Conservation (phyloP, 495 filamentous ascomycete genomes). For the Penicillium silybi region DNA sequence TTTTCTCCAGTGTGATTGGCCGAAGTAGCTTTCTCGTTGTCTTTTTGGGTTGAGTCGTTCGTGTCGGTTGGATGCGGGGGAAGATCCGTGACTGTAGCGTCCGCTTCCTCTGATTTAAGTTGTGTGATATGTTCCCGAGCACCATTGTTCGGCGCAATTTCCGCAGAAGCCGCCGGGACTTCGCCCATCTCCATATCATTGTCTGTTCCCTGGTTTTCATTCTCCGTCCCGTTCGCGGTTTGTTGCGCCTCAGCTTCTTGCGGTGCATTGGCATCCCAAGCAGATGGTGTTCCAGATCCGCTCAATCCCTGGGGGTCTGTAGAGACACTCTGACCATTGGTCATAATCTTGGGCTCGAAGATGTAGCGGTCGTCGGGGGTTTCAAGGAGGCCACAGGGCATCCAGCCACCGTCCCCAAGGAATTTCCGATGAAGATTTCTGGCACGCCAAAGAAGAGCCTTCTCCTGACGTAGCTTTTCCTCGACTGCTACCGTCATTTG, state of each 20-base stretch:
- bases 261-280: not conserved
- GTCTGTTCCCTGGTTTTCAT: constrained; percentile 1
- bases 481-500: constrained; percentile 67
- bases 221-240: constrained; percentile 7
- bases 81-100: constrained; percentile 36
- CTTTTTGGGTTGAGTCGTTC: constrained; percentile 1
- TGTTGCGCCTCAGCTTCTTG: constrained; percentile 5
- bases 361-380: constrained; percentile 35
- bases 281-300: constrained; percentile 5
- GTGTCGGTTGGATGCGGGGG: constrained; percentile 29
- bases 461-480: constrained; percentile 73
- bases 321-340: constrained; percentile 15
- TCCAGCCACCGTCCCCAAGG: constrained; percentile 76
- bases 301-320: constrained; percentile 17
- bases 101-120: constrained; percentile 40
- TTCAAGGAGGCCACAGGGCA: constrained; percentile 58
- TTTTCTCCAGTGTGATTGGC: constrained; percentile 11
- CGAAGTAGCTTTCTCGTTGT: not conserved
- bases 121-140: constrained; percentile 15
- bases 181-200: constrained; percentile 49
- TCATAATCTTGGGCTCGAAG: constrained; percentile 31
- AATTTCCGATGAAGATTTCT: constrained; percentile 75
- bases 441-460: constrained; percentile 66
- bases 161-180: constrained; percentile 8
- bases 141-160: not conserved